Evolutionary conservation across 2,329 filamentous ascomycete species (phyloP).

Genomic region (Botrytis elliptica): DNA sequence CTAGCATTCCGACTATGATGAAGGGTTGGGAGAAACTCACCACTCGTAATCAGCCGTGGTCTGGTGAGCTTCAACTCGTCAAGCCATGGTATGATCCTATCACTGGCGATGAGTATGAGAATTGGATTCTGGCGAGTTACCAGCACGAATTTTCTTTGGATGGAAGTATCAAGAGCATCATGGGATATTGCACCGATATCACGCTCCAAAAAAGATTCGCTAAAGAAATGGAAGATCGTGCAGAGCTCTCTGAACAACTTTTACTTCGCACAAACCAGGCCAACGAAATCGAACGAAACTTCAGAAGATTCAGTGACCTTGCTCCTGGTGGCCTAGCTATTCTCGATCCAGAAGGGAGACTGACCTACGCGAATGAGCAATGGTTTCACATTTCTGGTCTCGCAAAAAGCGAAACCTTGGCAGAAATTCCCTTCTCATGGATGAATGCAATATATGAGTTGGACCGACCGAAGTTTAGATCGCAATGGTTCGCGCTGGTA

Average conservation of each 20-base stretch:
- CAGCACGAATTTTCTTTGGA: constrained; percentile 66
- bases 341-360: constrained; percentile 20
- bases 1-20: constrained; percentile 58
- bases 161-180: constrained; percentile 68
- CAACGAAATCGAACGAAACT: constrained; percentile 68
- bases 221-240: constrained; percentile 75
- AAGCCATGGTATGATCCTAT: constrained; percentile 53
- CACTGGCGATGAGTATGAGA: constrained; percentile 60
- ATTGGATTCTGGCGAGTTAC: constrained; percentile 73
- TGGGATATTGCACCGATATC: constrained; percentile 80
- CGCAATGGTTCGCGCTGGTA: constrained; percentile 22
- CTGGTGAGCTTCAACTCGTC: constrained; percentile 71
- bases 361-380: constrained; percentile 22
- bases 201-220: constrained; percentile 81
- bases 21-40: constrained; percentile 62
- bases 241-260: constrained; percentile 67
- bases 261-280: constrained; percentile 60
- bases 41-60: constrained; percentile 60
- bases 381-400: constrained; percentile 23
- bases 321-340: constrained; percentile 56
- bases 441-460: constrained; percentile 11
- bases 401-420: neutral
- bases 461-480: constrained; percentile 13
- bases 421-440: constrained; percentile 7
- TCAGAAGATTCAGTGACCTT: constrained; percentile 78